These are phyloP conservation scores for Wickerhamomyces subpelliculosus DNA, from an alignment of 805 yeast species.

Conservation along the genomic window DNA sequence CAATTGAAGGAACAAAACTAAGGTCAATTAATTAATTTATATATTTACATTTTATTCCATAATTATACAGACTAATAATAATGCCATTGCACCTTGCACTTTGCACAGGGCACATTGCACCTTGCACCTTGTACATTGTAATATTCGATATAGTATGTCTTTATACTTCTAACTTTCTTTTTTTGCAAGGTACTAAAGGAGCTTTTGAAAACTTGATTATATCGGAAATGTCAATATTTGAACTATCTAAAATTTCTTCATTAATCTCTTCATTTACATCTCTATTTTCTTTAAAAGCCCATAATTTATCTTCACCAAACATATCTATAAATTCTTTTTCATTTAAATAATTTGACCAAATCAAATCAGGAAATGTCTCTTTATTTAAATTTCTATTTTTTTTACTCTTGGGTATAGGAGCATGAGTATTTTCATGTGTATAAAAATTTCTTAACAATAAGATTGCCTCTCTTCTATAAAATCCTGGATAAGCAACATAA, in stretches of 20 bases:
- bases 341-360: conserved; percentile 47
- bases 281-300: conserved; percentile 7
- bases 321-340: conserved; percentile 40
- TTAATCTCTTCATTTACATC: conserved; percentile 15
- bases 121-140: too few relatives aligned
- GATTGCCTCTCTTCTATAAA: conserved; percentile 76
- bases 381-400: conserved; percentile 55
- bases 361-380: conserved; percentile 52
- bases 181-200: conserved; percentile 6
- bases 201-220: conserved; percentile 6
- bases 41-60: too few relatives aligned
- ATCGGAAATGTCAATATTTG: conserved; percentile 17
- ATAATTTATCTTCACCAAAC: conserved; percentile 24
- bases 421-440: conserved; percentile 74
- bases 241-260: conserved; percentile 7
- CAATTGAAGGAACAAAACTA: conserved; percentile 17
- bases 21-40: too few relatives aligned
- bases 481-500: conserved; percentile 67
- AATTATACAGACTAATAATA: too few relatives aligned
- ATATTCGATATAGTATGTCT: too few relatives aligned
- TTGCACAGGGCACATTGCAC: too few relatives aligned
- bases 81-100: too few relatives aligned
- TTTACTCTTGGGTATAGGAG: conserved; percentile 76
- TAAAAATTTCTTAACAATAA: conserved; percentile 77
- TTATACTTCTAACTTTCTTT: too few relatives aligned